Evolutionary conservation across 345 rosid species (phyloP).

Genomic region (Camelina laxa): DNA sequence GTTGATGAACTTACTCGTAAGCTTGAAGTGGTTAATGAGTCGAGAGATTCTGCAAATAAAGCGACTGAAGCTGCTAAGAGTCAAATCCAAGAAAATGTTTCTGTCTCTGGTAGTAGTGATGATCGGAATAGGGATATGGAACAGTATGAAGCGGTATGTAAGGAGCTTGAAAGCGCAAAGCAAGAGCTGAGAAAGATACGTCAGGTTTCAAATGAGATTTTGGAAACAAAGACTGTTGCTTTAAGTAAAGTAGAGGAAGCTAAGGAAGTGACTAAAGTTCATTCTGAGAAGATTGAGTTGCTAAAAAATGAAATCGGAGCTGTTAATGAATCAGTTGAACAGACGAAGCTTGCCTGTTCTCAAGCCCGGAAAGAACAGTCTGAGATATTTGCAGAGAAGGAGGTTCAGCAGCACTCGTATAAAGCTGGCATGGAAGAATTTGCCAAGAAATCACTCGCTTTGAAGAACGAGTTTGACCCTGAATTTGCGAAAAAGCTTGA

Average conservation of each 20-base stretch:
- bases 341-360: constrained; percentile 78
- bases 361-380: constrained; percentile 72
- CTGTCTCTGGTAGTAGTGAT: constrained; percentile 52
- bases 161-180: constrained; percentile 77
- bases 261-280: constrained; percentile 58
- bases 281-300: constrained; percentile 72
- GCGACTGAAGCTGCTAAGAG: constrained; percentile 71
- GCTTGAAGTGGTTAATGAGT: constrained; percentile 59
- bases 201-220: constrained; percentile 63
- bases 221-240: constrained; percentile 66
- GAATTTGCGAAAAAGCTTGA: constrained; percentile 67
- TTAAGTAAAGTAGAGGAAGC: constrained; percentile 65
- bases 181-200: constrained; percentile 75
- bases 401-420: constrained; percentile 61
- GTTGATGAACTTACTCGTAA: constrained; percentile 69
- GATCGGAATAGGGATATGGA: constrained; percentile 62
- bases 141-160: constrained; percentile 60
- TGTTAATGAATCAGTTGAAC: constrained; percentile 75
- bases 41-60: constrained; percentile 65
- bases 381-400: constrained; percentile 73
- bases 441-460: constrained; percentile 55
- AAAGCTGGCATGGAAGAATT: constrained; percentile 72
- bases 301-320: constrained; percentile 76
- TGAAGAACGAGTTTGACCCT: constrained; percentile 76
- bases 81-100: constrained; percentile 55